phyloP scores from a whole-genome alignment of 768 basidiomycete species.

The Suillus ampliporus region DNA sequence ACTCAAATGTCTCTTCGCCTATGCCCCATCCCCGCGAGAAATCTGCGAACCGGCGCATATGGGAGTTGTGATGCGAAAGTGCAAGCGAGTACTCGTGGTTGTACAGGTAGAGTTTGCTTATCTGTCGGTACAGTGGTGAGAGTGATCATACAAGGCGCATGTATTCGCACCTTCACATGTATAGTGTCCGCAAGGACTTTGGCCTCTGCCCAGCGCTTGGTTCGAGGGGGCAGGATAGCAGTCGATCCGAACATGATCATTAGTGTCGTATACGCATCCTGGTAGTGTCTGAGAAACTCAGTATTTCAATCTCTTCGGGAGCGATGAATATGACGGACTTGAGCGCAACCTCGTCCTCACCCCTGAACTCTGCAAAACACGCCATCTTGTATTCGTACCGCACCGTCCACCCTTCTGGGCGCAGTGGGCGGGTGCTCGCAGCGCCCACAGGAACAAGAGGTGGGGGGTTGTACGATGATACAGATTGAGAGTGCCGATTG shows the following conservation, averaged over 20 bases:
- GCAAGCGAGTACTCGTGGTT: conserved; percentile 85
- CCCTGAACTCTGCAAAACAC: conserved; percentile 92
- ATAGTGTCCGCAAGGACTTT: conserved; percentile 96
- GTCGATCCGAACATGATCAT: conserved; percentile 90
- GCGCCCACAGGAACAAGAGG: conserved; percentile 51
- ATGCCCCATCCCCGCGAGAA: conserved; percentile 94
- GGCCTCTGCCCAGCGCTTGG: conserved; percentile 98
- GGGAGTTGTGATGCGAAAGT: conserved; percentile 81
- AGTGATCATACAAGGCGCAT: background rate
- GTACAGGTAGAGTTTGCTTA: conserved; percentile 91
- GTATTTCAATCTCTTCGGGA: conserved; percentile 15
- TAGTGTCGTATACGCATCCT: conserved; percentile 87
- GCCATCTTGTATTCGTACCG: conserved; percentile 98
- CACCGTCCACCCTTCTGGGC: conserved; percentile 93
- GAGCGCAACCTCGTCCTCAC: conserved; percentile 90
- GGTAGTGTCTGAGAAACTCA: conserved; percentile 73
- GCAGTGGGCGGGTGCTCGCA: conserved; percentile 57
- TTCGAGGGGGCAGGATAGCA: conserved; percentile 85
- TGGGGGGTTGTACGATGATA: conserved; percentile 52
- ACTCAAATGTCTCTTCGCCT: conserved; percentile 95
- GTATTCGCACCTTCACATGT: conserved; percentile 75
- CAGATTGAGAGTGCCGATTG: conserved; percentile 72
- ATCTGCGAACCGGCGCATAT: conserved; percentile 85
- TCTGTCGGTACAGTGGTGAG: conserved; percentile 47
- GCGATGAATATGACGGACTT: conserved; percentile 60